Percentiles rank a stretch among this genome's conserved stretches.
phyloP scores from a whole-genome alignment of 495 filamentous ascomycete species.

The Penicillium flavigenum region DNA sequence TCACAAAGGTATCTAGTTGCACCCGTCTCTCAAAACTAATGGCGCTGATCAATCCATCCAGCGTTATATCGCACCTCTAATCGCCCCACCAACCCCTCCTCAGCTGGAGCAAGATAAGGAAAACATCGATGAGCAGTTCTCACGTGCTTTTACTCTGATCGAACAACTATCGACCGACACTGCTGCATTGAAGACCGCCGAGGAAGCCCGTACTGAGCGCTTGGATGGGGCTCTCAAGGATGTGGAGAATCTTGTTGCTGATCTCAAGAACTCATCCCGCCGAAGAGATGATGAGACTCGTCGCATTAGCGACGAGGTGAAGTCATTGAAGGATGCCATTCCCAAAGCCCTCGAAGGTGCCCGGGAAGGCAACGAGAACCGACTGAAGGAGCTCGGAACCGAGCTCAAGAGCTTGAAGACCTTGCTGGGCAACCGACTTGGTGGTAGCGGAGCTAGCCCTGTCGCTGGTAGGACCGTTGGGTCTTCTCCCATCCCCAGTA shows the following conservation, averaged over 20 bases:
- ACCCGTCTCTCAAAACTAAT: background rate
- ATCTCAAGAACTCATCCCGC: constrained; percentile 74
- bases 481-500: constrained; percentile 23
- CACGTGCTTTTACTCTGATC: constrained; percentile 83
- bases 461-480: constrained; percentile 33
- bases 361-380: constrained; percentile 75
- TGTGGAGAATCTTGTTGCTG: constrained; percentile 75
- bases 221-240: constrained; percentile 80
- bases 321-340: constrained; percentile 75
- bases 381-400: constrained; percentile 77
- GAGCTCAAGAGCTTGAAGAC: constrained; percentile 93
- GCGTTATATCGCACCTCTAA: constrained; percentile 88
- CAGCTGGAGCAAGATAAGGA: constrained; percentile 92
- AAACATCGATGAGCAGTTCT: constrained; percentile 85
- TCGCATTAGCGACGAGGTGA: constrained; percentile 81
- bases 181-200: constrained; percentile 76
- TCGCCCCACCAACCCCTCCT: constrained; percentile 89
- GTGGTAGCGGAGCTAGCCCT: constrained; percentile 44
- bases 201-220: constrained; percentile 78
- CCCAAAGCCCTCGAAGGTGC: constrained; percentile 85
- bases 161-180: constrained; percentile 92
- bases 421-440: constrained; percentile 77
- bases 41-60: constrained; percentile 31
- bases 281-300: constrained; percentile 82
- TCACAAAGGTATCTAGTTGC: constrained; percentile 64